Percentiles rank a stretch among this genome's conserved stretches.
Evolutionary conservation across 306 rosid species (phyloP).

Genomic region (Abrus precatorius): DNA sequence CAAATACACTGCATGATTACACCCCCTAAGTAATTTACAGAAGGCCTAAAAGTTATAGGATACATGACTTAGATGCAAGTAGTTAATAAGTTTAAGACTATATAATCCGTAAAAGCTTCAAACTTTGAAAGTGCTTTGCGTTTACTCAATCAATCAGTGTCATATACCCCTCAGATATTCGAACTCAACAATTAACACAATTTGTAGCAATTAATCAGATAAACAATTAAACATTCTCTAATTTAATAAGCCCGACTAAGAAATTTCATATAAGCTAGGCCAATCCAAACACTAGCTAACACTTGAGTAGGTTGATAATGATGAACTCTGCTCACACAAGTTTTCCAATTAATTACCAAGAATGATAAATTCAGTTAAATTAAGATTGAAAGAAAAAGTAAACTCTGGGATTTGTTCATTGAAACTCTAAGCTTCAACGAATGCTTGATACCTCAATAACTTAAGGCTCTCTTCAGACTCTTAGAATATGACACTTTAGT

Average conservation of each 20-base stretch:
- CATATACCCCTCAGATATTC: background rate
- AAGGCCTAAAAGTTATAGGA: slow-evolving; percentile 42
- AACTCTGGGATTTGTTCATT: too few relatives aligned
- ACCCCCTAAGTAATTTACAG: slow-evolving; percentile 35
- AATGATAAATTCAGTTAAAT: background rate
- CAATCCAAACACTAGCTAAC: background rate
- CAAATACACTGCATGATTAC: slow-evolving; percentile 45
- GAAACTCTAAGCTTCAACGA: too few relatives aligned
- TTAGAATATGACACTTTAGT: too few relatives aligned
- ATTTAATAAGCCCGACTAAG: background rate
- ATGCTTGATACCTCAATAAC: too few relatives aligned
- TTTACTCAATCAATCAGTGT: background rate
- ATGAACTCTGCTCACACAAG: background rate
- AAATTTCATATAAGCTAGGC: background rate
- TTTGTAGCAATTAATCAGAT: background rate
- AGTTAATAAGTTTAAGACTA: background rate
- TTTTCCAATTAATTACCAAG: background rate
- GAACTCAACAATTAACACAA: background rate
- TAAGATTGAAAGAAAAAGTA: background rate
- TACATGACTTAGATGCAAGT: background rate
- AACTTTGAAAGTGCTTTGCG: slow-evolving; percentile 21
- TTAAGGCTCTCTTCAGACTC: too few relatives aligned
- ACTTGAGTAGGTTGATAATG: background rate
- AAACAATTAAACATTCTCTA: too few relatives aligned
- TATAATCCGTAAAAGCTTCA: slow-evolving; percentile 17